Base-by-base conservation (phyloP, 164 flowering plant species). In the Magnolia kwangsiensis region DNA sequence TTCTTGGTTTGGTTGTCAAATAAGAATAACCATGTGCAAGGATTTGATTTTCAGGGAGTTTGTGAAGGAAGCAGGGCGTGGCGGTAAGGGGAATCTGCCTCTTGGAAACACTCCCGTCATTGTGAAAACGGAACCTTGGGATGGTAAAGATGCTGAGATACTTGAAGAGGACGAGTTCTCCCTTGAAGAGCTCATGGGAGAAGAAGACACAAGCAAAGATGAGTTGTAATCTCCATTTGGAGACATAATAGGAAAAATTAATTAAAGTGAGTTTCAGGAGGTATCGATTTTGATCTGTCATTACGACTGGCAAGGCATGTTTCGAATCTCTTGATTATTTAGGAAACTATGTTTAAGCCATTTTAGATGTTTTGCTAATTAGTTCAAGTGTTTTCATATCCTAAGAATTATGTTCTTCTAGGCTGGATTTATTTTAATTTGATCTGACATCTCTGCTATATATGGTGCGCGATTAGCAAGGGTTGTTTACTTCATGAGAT, bases 81-180 rank as follows among this genome's bases (percentile, higher is more conserved):
- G 99, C 9, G 98, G 99, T 24, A 94, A 91, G 76, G 98, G 97
- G 50, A 96, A 86, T 79, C 83, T 96, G 50, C 95, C 97, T 51
- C 75, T 94, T 23, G 86, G 81, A 13, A 82, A 77, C 67, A 61
- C 85, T n/a, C 97, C 95, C 0, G 78, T 14, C 70, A 82, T 94
- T 20, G 87, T 80, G 65, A 87, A 85, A 82, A 87, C 91, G 20
- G 95, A 89, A 82, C 89, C 95, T 2, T 96, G 99, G 99, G 98
- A 94, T 81, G 98, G 99, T 45, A 92, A 96, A 84, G 99, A 96
- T 74, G 99, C 97, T 61, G 83, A 92, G 80, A 75, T 91, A 61
- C 75, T 94, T 21, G 99, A 96, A 82, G 98, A 92, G 83, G 99
- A 96, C 72, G 99, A 96, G 77, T 96, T 96, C 80, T 96, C 99